Conservation (phyloP, 164 flowering plant genomes). For the Hamamelis virginiana region DNA sequence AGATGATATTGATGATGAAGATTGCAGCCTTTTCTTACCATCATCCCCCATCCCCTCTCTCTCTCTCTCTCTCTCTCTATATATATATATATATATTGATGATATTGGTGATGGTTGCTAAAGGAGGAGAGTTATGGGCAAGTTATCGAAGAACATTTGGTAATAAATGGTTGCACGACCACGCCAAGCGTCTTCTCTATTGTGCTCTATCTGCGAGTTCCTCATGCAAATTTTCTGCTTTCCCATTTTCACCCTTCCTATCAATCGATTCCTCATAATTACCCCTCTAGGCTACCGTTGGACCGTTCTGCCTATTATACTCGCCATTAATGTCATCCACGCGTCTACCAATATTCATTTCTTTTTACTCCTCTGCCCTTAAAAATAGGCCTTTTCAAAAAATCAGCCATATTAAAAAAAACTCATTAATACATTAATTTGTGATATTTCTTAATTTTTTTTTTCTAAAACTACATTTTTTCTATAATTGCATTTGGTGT, state of each 20-base stretch:
- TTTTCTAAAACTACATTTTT: no score
- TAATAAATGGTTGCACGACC: slow-evolving; percentile 12
- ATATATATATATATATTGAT: not conserved
- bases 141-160: slow-evolving; percentile 14
- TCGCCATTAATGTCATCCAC: no score
- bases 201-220: not conserved
- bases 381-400: no score
- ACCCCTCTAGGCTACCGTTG: not conserved
- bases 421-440: no score
- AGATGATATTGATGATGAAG: slow-evolving; percentile 24
- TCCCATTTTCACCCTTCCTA: slow-evolving; percentile 14
- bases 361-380: no score
- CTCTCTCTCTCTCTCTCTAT: not conserved
- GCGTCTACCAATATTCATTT: no score
- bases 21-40: not conserved
- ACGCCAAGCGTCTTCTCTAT: slow-evolving; percentile 23
- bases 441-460: no score
- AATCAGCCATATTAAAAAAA: no score
- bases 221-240: slow-evolving; percentile 21
- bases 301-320: no score
- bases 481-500: no score
- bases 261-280: not conserved
- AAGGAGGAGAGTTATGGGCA: not conserved
- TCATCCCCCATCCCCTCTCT: slow-evolving; percentile 8
- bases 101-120: no score